Percentiles rank a stretch among this genome's conserved stretches.
phyloP scores from a whole-genome alignment of 345 rosid species.

The Jatropha curcas region DNA sequence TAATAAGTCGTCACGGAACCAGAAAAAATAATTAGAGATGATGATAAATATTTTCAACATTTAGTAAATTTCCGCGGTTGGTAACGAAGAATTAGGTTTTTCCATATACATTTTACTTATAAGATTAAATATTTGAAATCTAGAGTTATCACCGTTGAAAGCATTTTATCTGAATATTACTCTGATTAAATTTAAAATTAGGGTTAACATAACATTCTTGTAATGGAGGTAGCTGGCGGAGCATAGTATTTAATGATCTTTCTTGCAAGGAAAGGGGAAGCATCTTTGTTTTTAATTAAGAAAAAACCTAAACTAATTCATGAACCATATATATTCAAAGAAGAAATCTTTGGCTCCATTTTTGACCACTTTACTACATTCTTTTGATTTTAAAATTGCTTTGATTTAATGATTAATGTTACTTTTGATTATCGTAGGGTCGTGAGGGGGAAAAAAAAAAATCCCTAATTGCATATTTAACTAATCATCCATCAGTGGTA shows the following conservation, averaged over 20 bases:
- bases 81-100: too few species aligned
- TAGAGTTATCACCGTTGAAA: too few species aligned
- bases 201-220: not conserved
- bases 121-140: too few species aligned
- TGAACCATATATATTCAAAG: constrained; percentile 19
- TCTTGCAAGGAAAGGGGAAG: not conserved
- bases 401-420: not conserved
- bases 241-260: not conserved
- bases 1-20: too few species aligned
- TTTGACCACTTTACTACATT: constrained; percentile 2
- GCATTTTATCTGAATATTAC: too few species aligned
- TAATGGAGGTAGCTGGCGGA: not conserved
- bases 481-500: not conserved
- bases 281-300: constrained; percentile 1
- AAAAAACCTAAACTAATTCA: not conserved
- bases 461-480: not conserved
- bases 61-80: too few species aligned
- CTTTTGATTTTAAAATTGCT: not conserved
- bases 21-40: too few species aligned
- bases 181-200: too few species aligned
- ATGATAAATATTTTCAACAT: too few species aligned
- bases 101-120: too few species aligned
- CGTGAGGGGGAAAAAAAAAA: not conserved
- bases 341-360: not conserved
- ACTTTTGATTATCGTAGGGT: too few species aligned